Conservation (phyloP, 2,329 filamentous ascomycete genomes). For the Phoma herbarum region DNA sequence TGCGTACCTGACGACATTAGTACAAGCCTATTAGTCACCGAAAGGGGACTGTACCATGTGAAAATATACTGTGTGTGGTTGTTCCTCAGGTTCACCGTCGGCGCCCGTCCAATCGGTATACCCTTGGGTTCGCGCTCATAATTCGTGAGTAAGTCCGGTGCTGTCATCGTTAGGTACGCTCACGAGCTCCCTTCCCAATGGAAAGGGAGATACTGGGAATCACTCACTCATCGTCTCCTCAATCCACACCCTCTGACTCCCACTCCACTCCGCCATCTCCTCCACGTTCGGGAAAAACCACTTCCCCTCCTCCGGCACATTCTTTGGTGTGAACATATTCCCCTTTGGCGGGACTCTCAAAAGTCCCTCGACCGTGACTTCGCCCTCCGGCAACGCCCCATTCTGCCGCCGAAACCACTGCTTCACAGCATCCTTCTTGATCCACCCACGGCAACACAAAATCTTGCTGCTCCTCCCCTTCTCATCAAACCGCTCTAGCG, state of each 20-base stretch:
- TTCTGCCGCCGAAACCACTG: conserved; percentile 65
- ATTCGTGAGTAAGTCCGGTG: conserved; percentile 78
- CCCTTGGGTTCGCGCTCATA: conserved; percentile 81
- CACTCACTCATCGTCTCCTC: conserved; percentile 89
- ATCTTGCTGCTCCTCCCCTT: conserved; percentile 66
- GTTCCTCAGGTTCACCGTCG: conserved; percentile 93
- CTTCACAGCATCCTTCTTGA: conserved; percentile 75
- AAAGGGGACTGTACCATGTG: conserved; percentile 76
- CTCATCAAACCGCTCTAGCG: conserved; percentile 74
- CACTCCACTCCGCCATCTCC: conserved; percentile 86
- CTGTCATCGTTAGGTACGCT: conserved; percentile 58
- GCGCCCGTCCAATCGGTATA: conserved; percentile 85
- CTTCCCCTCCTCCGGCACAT: conserved; percentile 80
- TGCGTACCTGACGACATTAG: conserved; percentile 73
- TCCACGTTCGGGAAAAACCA: conserved; percentile 96
- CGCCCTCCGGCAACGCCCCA: conserved; percentile 71
- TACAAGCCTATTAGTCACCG: not conserved
- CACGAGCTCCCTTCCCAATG: too few species aligned
- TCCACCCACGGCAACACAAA: conserved; percentile 91
- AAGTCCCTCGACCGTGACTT: conserved; percentile 83
- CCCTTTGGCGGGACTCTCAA: conserved; percentile 92
- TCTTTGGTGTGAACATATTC: conserved; percentile 96
- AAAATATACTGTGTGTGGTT: conserved; percentile 99
- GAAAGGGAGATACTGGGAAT: not conserved
- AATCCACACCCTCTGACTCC: conserved; percentile 90